Evolutionary conservation across 225 moss, liverwort and hornwort genomes (phyloP), one percentile per base, ranked within the genome.

Genomic region (Physcomitrium patens): DNA sequence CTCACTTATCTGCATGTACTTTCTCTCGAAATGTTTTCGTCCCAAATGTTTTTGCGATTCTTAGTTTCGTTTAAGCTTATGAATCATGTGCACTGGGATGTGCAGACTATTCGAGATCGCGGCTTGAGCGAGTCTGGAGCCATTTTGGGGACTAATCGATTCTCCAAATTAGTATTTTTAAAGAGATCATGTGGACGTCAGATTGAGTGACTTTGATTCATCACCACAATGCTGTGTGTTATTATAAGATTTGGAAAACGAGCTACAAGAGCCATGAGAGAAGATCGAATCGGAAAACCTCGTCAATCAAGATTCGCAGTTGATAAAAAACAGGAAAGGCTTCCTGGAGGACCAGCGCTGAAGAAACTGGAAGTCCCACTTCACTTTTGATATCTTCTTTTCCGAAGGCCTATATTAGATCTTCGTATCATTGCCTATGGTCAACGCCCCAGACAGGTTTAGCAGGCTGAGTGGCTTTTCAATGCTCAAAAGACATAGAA

Each of bases 301-400:
- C 45, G 58, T 60, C 23, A 70, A 67, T 58, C 65, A 75, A 64
- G 71, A 72, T 61, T 44, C 63, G 61, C 57, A 55, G 28, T 48
- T 55, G 24, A 49, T 45, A 22, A 74, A 77, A 65, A 60, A 37
- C 74, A 70, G 71, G 66, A 37, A 37, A 37, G 84, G 53, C 28
- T 41, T 12, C 59, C 59, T 5, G 79, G 83, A 3, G 60, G 72
- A 24, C 13, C 20, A 68, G 79, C 42, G 55, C 46, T 70, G 17
- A 67, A 68, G 27, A 78, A 76, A 58, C 60, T 72, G 41, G 77
- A 72, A 22, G 79, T 86, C 72, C 79, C 83, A 37, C 76, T 84
- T 54, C 89, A 89, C 71, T 90, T 89, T 72, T 76, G 86, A 41
- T 94, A 86, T 59, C 84, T 86, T 17, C 89, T 92, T 42, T 89